These are phyloP conservation scores for Elsinoe perseae DNA, from an alignment of 2,329 filamentous ascomycete genomes.

Conservation along the genomic window DNA sequence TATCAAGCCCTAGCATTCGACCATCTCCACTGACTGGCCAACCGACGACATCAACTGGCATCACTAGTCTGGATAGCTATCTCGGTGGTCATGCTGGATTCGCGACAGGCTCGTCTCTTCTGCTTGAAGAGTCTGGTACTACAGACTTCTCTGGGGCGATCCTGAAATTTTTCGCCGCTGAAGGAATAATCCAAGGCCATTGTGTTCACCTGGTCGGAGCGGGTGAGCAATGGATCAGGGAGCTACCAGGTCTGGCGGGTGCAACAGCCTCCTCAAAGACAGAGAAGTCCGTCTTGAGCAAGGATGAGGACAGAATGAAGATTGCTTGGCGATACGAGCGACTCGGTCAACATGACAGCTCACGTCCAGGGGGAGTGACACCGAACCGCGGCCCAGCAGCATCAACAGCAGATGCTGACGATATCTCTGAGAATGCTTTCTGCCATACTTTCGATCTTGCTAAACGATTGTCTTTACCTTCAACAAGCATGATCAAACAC, in stretches of 20 bases:
- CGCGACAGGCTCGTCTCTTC: slow-evolving; percentile 67
- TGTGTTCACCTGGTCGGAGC: slow-evolving; percentile 77
- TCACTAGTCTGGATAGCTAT: slow-evolving; percentile 72
- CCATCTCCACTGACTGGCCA: slow-evolving; percentile 86
- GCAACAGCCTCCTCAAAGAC: slow-evolving; percentile 36
- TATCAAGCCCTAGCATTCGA: slow-evolving; percentile 50
- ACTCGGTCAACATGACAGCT: slow-evolving; percentile 58
- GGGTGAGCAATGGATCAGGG: slow-evolving; percentile 70
- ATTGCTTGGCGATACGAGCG: slow-evolving; percentile 97
- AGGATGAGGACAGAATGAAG: slow-evolving; percentile 75
- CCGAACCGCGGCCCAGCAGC: slow-evolving; percentile 15
- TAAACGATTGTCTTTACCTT: slow-evolving; percentile 39
- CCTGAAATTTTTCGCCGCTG: slow-evolving; percentile 81
- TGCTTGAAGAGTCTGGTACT: slow-evolving; percentile 83
- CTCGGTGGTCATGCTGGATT: slow-evolving; percentile 82
- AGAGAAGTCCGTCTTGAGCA: slow-evolving; percentile 30
- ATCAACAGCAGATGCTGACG: slow-evolving; percentile 12
- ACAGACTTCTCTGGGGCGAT: slow-evolving; percentile 87
- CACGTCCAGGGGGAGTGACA: slow-evolving; percentile 49
- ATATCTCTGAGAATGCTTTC: slow-evolving; percentile 32
- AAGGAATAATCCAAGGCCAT: slow-evolving; percentile 87
- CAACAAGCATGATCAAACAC: slow-evolving; percentile 36
- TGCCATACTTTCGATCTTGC: slow-evolving; percentile 48
- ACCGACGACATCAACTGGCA: slow-evolving; percentile 83
- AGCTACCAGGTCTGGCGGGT: slow-evolving; percentile 66